A percentile compares a stretch with the other conserved stretches of the same genome.
phyloP scores from a whole-genome alignment of 371 early-diverging fungal genomes.

The Mucor indicus region DNA sequence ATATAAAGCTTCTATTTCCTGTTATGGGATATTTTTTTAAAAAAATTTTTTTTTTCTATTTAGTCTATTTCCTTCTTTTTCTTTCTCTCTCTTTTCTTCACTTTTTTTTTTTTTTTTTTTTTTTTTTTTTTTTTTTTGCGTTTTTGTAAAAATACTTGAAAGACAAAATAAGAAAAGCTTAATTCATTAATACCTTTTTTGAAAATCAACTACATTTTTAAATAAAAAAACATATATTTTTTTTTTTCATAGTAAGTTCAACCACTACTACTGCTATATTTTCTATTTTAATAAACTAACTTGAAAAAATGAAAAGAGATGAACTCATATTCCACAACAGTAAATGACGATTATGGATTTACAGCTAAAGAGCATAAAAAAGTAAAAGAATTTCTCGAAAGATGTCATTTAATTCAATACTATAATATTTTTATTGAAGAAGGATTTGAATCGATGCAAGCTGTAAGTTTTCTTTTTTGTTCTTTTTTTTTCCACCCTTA shows the following conservation, averaged over 20 bases:
- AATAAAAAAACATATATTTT: no score
- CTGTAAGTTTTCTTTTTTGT: conserved; percentile 24
- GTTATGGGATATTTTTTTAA: no score
- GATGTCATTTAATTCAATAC: conserved; percentile 33
- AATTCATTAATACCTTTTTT: no score
- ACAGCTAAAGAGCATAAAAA: background rate
- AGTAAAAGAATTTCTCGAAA: conserved; percentile 22
- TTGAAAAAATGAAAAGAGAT: no score
- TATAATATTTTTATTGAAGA: conserved; percentile 30
- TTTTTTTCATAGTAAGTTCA: no score
- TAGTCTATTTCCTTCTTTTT: no score
- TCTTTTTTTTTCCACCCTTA: background rate
- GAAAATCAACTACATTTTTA: no score
- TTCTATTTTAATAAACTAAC: no score
- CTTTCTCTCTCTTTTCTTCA: no score
- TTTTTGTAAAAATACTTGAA: background rate
- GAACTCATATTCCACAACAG: conserved; percentile 4
- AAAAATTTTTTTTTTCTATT: no score
- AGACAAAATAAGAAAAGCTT: conserved; percentile 1
- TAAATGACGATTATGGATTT: background rate
- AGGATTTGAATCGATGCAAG: conserved; percentile 45
- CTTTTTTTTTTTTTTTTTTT: conserved; percentile 3
- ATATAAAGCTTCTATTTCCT: no score
- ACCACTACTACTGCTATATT: no score
- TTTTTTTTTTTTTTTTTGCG: conserved; percentile 1